Percentiles rank a stretch among this genome's conserved stretches.
These are phyloP conservation scores for Bryoerythrophyllum caledonicum DNA, from an alignment of 225 moss, liverwort and hornwort genomes.

Conservation along the genomic window DNA sequence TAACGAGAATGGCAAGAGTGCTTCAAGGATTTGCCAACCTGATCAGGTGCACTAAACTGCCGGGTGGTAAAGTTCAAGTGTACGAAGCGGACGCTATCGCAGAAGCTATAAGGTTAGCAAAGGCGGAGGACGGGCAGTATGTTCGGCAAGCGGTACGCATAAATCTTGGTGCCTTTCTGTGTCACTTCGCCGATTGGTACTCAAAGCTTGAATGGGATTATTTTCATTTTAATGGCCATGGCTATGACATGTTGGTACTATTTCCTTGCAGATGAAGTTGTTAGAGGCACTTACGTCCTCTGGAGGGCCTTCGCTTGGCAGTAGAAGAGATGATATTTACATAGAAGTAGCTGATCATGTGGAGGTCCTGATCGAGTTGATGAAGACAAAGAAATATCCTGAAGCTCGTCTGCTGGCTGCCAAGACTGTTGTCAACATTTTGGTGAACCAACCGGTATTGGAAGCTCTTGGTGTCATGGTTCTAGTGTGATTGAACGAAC, in stretches of 20 bases:
- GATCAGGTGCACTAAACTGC: slow-evolving; percentile 3
- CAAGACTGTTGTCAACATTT: slow-evolving; percentile 44
- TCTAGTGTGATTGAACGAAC: too few relatives aligned
- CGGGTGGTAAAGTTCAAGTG: slow-evolving; percentile 25
- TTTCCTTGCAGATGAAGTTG: slow-evolving; percentile 35
- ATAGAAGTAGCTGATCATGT: slow-evolving; percentile 25
- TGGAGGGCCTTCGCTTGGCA: neutral
- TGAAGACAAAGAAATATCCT: slow-evolving; percentile 15
- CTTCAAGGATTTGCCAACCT: slow-evolving; percentile 20
- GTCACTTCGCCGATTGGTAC: too few relatives aligned
- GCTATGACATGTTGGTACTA: neutral
- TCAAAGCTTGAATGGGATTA: too few relatives aligned
- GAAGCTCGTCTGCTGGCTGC: slow-evolving; percentile 43
- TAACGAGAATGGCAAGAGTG: neutral
- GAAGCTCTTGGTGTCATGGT: too few relatives aligned
- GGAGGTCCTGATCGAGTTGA: slow-evolving; percentile 33
- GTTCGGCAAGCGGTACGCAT: slow-evolving; percentile 28
- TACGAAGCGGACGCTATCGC: slow-evolving; percentile 24
- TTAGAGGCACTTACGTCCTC: slow-evolving; percentile 38
- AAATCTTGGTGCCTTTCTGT: too few relatives aligned
- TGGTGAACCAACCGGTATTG: slow-evolving; percentile 35
- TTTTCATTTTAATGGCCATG: too few relatives aligned
- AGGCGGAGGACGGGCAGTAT: neutral
- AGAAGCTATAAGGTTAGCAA: slow-evolving; percentile 25
- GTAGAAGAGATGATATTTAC: slow-evolving; percentile 16